Conservation (phyloP, 2,329 filamentous ascomycete genomes). For the Claviceps sp. region DNA sequence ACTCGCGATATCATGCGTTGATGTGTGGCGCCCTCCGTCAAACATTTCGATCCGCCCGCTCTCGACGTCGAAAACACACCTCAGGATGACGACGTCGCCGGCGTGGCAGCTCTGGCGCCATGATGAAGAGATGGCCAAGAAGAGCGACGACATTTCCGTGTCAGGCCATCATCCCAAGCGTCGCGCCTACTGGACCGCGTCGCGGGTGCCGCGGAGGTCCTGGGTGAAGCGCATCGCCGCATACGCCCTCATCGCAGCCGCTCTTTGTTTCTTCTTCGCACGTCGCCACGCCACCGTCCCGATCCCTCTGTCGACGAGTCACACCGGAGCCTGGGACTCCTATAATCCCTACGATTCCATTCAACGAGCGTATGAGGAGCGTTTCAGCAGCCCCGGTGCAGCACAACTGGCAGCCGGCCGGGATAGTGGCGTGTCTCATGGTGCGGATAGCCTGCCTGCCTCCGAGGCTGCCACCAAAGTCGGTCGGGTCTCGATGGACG, state of each 20-base stretch:
- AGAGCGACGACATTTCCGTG: slow-evolving; percentile 39
- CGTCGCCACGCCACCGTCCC: slow-evolving; percentile 14
- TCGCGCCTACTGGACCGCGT: slow-evolving; percentile 25
- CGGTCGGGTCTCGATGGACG: background rate
- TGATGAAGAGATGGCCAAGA: slow-evolving; percentile 45
- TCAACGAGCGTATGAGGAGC: background rate
- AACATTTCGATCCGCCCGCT: no score
- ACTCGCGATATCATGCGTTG: background rate
- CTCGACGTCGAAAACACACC: background rate
- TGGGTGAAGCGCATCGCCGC: slow-evolving; percentile 38
- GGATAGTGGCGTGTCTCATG: background rate
- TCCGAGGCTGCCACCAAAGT: background rate
- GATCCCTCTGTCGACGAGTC: background rate
- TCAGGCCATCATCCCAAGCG: slow-evolving; percentile 10
- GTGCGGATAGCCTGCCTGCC: background rate
- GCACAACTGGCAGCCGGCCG: background rate
- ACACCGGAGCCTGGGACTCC: background rate
- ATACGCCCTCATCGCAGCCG: slow-evolving; percentile 30
- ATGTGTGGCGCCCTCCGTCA: background rate
- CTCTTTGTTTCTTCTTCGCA: slow-evolving; percentile 37
- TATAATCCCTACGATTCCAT: background rate
- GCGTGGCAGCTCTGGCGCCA: slow-evolving; percentile 29
- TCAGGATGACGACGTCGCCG: slow-evolving; percentile 4
- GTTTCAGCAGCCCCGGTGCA: background rate
- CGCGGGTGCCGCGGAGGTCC: slow-evolving; percentile 35